Base-by-base conservation (phyloP, 78 protist genomes). In the Diacronema lutheri region DNA sequence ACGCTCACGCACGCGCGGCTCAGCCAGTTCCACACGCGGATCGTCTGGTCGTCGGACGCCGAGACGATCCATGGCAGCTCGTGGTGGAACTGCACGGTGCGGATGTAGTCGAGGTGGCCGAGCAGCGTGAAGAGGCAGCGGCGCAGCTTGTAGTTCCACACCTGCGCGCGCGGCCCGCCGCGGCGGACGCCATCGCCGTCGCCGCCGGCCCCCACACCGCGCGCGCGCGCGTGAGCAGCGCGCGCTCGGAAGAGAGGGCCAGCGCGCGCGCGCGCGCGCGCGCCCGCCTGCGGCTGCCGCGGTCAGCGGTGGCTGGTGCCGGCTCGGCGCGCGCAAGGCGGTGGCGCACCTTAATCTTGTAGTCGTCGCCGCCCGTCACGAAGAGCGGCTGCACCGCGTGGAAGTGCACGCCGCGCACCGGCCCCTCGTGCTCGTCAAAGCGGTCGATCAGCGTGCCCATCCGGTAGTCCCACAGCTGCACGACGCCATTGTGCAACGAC, bases 1-100 rank as follows among this genome's bases (percentile, higher is more conserved):
- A 96, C 97, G 16, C 92, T 41, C 20, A 97, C 72, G 84, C 99
- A 96, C 10, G 82, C 40, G 55, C 99, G 90, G 2, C 94, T 58
- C 90, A 97, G 99, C 99, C 99, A 99, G 90, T 99, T 98, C 99
- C 99, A 99, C 72, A 99, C 95, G 40, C 99, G 94, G 77, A 97
- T 93, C 19, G 98, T 93, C 81, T 95, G 95, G 86, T 99, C 99
- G 79, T 99, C 99, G 5, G 98, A 94, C 9, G 97, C 91, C 12
- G 93, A 84, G 35, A 99, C 64, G 46, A 99, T 93, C 99, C 99
- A 99, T 21, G 99, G 99, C 78, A 90, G 82, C 58, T 95, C 98
- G 50, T 89, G 73, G 92, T 96, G 97, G 90, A 97, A 97, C 84
- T 94, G 97, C 26, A 96, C 98, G 4, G 98, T 97, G 44, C 99